Base-by-base conservation (phyloP, 1,139 yeast species). In the Arxiozyma heterogenica region DNA sequence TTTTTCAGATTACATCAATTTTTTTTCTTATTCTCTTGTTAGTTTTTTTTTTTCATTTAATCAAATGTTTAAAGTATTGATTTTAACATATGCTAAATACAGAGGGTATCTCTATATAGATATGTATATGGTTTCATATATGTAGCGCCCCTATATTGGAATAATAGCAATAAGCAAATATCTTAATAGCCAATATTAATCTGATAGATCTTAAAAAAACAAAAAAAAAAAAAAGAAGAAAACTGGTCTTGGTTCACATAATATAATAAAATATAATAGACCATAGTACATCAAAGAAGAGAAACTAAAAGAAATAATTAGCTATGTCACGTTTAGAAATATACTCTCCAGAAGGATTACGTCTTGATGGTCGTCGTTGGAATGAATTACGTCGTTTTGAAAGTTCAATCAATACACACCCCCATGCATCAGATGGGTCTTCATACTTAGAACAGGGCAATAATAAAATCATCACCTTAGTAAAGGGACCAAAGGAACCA, bases 321-420 rank as follows among this genome's bases (percentile, higher is more conserved):
- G 47, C 17, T 17, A 46, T 79, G 86, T 81, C 85, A 46, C 75
- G 86, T 55, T 74, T 83, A 69, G 98, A 91, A 73, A 71, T 91
- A 51, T 90, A 87, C 65, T 89, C 96, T 0, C 96, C 96, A 1
- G 98, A 91, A 70, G 98, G 98, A 4, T 76, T 93, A 50, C 77
- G 98, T 61, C 75, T 86, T 15, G 98, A 93, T 65, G 98, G 98
- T 4, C 81, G 98, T 65, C 78, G 98, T 61, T 90, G 95, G 93
- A 89, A 91, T 64, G 98, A 93, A 68, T 75, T 91, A 51, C 82
- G 98, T 53, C 78, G 84, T 44, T 88, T 93, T 64, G 82, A 81
- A 47, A 87, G 96, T 65, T 79, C 82, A 38, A 81, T 88, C 57
- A 88, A 89, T 64, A 89, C 97, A 0, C 97, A 91, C 65, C 91